Evolutionary conservation across 208 protist species (phyloP), one percentile per base, ranked within the genome.

Genomic region (Crithidia mellificae): DNA sequence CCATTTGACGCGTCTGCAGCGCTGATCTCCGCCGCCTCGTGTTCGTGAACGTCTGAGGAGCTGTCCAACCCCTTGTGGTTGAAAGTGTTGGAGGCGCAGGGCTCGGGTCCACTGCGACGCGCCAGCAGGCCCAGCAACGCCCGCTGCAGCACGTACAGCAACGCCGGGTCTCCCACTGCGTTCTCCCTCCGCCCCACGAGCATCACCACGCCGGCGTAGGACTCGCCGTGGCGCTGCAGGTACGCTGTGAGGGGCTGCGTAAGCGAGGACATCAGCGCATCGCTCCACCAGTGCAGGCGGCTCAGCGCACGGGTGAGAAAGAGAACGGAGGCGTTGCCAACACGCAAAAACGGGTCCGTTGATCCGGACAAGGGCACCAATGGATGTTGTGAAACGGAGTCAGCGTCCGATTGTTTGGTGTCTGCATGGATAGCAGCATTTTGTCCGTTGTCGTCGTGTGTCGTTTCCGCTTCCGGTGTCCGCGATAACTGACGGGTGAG

Each of bases 271-370:
- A 70, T 53, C 54, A 85, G 75, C 0, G 58, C 56, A 15, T 39
- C 27, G 58, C 71, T 47, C 63, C 88, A 84, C 76, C 76, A 89
- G 5, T 59, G 56, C 50, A 92, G 80, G 46, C 80, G 82, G 19
- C 78, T 72, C 32, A 92, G 69, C n/a, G 87, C 87, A 8, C 85
- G 72, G 5, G 72, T 81, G 27, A 92, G 69, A 55, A 92, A 92
- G 50, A 89, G 78, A 22, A 92, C 80, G 9, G 74, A 79, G 19
- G 72, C 64, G 25, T 73, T 39, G 27, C 68, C 43, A 38, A 82
- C 43, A 57, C 34, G n/a, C 46, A 68, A 22, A 51, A 75, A 46
- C 77, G 57, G 27, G 15, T 19, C 30, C 12, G 25, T 6, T 12
- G 44, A 66, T n/a, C n/a, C n/a, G n/a, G n/a, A n/a, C n/a, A n/a